These are phyloP conservation scores for Cardamine occulta DNA, from an alignment of 345 rosid species.

Conservation along the genomic window DNA sequence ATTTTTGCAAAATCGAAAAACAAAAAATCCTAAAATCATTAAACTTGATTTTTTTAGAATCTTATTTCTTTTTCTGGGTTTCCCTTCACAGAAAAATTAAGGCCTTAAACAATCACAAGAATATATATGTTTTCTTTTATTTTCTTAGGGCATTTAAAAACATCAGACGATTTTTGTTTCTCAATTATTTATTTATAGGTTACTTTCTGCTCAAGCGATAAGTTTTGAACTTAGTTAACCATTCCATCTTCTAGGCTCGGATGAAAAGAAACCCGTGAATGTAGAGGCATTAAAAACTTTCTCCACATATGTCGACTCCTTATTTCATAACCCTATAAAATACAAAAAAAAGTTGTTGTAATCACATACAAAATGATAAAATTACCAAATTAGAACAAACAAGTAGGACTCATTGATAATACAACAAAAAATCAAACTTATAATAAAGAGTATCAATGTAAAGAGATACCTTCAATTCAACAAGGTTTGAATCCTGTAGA, in stretches of 20 bases:
- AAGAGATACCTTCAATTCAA: slow-evolving; percentile 67
- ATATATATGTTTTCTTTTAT: too few relatives aligned
- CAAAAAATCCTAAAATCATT: too few relatives aligned
- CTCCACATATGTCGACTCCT: slow-evolving; percentile 63
- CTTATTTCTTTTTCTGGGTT: too few relatives aligned
- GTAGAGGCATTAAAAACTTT: slow-evolving; percentile 55
- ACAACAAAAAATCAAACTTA: not conserved
- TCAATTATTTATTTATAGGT: too few relatives aligned
- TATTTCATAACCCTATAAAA: slow-evolving; percentile 67
- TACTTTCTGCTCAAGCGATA: not conserved
- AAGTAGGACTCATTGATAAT: too few relatives aligned
- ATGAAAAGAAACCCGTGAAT: slow-evolving; percentile 44
- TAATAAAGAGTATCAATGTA: not conserved
- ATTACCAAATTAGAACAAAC: too few relatives aligned
- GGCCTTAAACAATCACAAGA: too few relatives aligned
- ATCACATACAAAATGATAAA: not conserved
- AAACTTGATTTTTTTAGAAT: too few relatives aligned
- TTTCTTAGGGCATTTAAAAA: too few relatives aligned
- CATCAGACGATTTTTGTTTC: too few relatives aligned
- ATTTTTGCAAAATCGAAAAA: too few relatives aligned
- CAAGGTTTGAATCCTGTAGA: slow-evolving; percentile 52
- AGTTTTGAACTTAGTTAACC: not conserved
- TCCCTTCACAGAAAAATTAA: too few relatives aligned
- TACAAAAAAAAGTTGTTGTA: not conserved
- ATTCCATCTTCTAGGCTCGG: slow-evolving; percentile 30